Conservation (phyloP, 2,329 filamentous ascomycete species). For the Pseudogymnoascus sp. region DNA sequence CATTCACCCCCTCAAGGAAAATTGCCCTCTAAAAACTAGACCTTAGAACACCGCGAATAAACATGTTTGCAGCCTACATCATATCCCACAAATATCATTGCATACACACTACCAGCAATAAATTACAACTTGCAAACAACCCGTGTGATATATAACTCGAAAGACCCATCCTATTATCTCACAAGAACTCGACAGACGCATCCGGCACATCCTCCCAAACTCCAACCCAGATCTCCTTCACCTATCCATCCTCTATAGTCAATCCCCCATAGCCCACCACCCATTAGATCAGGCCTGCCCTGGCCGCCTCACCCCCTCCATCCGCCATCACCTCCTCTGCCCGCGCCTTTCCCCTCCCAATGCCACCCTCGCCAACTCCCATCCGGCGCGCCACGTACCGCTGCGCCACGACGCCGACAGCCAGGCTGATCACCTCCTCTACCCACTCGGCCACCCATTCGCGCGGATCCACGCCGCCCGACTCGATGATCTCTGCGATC, state of each 20-base stretch:
- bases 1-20: background rate
- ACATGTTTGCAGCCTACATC: background rate
- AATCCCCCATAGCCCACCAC: background rate
- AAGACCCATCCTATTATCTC: background rate
- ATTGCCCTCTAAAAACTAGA: background rate
- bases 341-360: constrained; percentile 55
- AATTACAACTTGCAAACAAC: background rate
- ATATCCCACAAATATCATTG: background rate
- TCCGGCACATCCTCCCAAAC: background rate
- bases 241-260: background rate
- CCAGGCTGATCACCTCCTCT: constrained; percentile 73
- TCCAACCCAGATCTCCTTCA: background rate
- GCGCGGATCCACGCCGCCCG: constrained; percentile 73
- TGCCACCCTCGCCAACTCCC: constrained; percentile 80
- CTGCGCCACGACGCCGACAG: constrained; percentile 82
- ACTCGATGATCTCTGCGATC: constrained; percentile 76
- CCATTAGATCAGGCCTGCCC: constrained; percentile 38
- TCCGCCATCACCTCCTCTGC: constrained; percentile 49
- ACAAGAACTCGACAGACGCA: background rate
- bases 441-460: constrained; percentile 99
- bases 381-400: constrained; percentile 90
- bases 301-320: constrained; percentile 51
- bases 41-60: background rate
- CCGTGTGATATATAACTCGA: constrained; percentile 6
- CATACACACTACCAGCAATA: background rate